Percentiles rank a stretch among this genome's conserved stretches.
Evolutionary conservation across 441 rosid genomes (phyloP).

Genomic region (Aleurites moluccanus): DNA sequence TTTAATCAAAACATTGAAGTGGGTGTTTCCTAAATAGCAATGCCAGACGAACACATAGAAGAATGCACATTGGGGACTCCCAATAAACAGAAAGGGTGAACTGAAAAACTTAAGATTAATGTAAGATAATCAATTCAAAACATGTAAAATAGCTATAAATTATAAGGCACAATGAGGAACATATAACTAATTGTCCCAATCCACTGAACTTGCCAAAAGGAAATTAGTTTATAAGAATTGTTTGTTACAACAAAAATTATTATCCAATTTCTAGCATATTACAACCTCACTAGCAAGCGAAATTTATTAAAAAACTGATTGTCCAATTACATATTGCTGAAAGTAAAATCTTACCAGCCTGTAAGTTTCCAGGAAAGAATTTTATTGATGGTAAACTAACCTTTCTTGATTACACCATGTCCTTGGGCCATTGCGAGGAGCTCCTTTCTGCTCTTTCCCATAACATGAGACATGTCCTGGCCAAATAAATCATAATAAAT

Average conservation of each 20-base stretch:
- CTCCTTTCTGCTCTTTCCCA: slow-evolving; percentile 87
- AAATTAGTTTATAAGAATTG: neutral
- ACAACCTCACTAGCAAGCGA: neutral
- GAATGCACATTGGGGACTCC: neutral
- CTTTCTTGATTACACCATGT: slow-evolving; percentile 50
- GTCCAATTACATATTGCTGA: neutral
- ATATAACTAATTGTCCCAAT: neutral
- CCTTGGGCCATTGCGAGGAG: slow-evolving; percentile 84
- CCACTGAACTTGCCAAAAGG: neutral
- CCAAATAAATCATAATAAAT: slow-evolving; percentile 15
- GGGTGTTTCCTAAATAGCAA: neutral
- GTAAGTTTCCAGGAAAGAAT: neutral
- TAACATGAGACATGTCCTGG: slow-evolving; percentile 83
- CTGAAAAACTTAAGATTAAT: neutral
- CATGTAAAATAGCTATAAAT: slow-evolving; percentile 10
- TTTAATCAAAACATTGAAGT: neutral
- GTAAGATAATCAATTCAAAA: neutral
- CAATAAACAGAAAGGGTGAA: neutral
- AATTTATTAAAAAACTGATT: neutral
- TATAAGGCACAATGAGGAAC: neutral
- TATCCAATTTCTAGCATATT: neutral
- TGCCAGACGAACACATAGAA: neutral
- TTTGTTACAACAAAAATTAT: neutral
- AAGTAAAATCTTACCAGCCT: neutral
- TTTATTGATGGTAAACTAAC: slow-evolving; percentile 36